These are phyloP conservation scores for Naumovozyma baii DNA, from an alignment of 805 yeast genomes.

Conservation along the genomic window DNA sequence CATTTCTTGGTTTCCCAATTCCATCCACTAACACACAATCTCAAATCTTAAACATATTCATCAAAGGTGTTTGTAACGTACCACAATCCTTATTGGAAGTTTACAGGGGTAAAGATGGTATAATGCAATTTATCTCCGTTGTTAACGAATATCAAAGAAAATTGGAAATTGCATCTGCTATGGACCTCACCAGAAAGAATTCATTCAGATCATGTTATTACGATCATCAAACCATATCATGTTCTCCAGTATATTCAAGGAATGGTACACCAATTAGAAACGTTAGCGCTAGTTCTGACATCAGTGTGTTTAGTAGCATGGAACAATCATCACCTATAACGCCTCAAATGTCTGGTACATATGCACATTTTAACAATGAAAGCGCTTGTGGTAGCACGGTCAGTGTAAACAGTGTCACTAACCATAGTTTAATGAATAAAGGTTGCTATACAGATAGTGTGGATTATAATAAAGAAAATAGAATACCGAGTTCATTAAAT, in stretches of 20 bases:
- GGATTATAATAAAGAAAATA: conserved; percentile 22
- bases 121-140: conserved; percentile 15
- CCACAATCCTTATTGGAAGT: conserved; percentile 20
- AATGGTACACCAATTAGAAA: conserved; percentile 28
- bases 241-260: conserved; percentile 23
- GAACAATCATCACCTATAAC: conserved; percentile 28
- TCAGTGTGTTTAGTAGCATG: conserved; percentile 22
- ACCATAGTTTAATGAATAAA: conserved; percentile 6
- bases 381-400: conserved; percentile 23
- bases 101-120: conserved; percentile 18
- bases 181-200: conserved; percentile 17
- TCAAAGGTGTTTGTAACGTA: conserved; percentile 17
- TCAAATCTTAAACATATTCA: conserved; percentile 18
- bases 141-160: conserved; percentile 18
- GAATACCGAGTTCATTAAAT: conserved; percentile 7
- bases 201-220: conserved; percentile 30
- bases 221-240: conserved; percentile 9
- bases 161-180: conserved; percentile 17
- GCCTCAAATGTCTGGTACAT: conserved; percentile 24
- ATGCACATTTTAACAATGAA: conserved; percentile 19
- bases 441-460: conserved; percentile 1
- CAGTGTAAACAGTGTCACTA: conserved; percentile 23
- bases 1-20: conserved; percentile 21
- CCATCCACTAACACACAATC: conserved; percentile 17
- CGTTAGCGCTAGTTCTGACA: conserved; percentile 25